Evolutionary conservation across 2,329 filamentous ascomycete species (phyloP), one percentile per base, ranked within the genome.

Genomic region (Emydomyces testavorans): DNA sequence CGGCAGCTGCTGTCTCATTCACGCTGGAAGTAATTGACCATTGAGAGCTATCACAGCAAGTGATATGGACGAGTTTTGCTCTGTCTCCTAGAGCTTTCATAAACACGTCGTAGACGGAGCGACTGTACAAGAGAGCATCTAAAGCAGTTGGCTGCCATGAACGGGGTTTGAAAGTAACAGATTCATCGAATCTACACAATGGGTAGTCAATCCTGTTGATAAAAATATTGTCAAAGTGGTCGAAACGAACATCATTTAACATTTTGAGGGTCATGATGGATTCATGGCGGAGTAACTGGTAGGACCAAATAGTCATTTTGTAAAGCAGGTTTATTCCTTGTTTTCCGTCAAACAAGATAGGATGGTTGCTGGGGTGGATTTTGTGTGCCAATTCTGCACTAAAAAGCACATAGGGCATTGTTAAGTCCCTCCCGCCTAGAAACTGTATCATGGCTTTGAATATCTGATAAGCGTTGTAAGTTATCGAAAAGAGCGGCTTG

Each of bases 391-490:
- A 58, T 13, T 52, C 57, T 38, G 56, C 51, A 32, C 55, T 61
- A 28, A 64, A 53, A 50, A 79, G 58, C 53, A 72, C 52, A 60
- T 82, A 74, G 0, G 84, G 79, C 54, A 78, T 83, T 57, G 78
- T 82, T 47, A 95, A 70, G 58, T 94, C 82, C 31, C 78, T 82
- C 1, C 78, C 76, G 1, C 83, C 80, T 15, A 98, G 70, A 56
- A 90, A 92, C 61, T 95, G 90, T n/a, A 98, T 70, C 1, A 82
- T 80, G 2, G 87, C 89, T 66, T 95, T 96, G 75, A 98, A 95
- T 37, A 96, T 74, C 65, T 96, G 90, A 20, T 90, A 92, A 65
- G 83, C 84, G 68, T 84, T 94, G 58, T 94, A 83, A 6, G 85
- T 85, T 4, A 78, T 73, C 4, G 88, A 87, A 13, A 96, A 73